phyloP scores from a whole-genome alignment of 805 yeast species.

The Zygosaccharomyces bailii region DNA sequence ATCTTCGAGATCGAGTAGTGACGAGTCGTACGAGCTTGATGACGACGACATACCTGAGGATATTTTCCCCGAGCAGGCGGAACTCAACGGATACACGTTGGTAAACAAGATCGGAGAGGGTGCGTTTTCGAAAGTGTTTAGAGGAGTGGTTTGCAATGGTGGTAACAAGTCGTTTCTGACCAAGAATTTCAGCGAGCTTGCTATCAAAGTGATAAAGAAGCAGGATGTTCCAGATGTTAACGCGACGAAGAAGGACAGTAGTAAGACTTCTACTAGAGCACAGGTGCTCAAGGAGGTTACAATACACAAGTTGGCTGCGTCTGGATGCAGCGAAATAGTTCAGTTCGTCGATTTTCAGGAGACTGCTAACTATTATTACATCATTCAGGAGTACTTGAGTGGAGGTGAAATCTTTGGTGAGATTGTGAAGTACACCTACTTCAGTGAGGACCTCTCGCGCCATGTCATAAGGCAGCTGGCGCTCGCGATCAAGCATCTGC shows the following conservation, averaged over 20 bases:
- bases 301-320: constrained; percentile 60
- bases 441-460: constrained; percentile 60
- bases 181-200: constrained; percentile 37
- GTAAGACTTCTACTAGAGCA: constrained; percentile 37
- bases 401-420: constrained; percentile 78
- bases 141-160: constrained; percentile 41
- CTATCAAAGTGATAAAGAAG: constrained; percentile 62
- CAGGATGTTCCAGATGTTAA: constrained; percentile 57
- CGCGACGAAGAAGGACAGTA: constrained; percentile 14
- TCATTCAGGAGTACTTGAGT: constrained; percentile 66
- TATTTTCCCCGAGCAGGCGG: constrained; percentile 37
- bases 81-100: constrained; percentile 38
- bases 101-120: constrained; percentile 69
- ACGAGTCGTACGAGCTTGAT: constrained; percentile 4
- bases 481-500: constrained; percentile 62
- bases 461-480: constrained; percentile 64
- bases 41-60: constrained; percentile 26
- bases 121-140: constrained; percentile 73
- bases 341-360: constrained; percentile 64
- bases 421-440: constrained; percentile 62
- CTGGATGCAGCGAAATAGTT: constrained; percentile 51
- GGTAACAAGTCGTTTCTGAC: constrained; percentile 15
- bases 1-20: constrained; percentile 6
- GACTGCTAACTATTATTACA: constrained; percentile 56
- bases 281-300: constrained; percentile 79